A percentile compares a stretch with the other conserved stretches of the same genome.
phyloP scores from a whole-genome alignment of 805 yeast genomes.

The Candida nonsorbophila region DNA sequence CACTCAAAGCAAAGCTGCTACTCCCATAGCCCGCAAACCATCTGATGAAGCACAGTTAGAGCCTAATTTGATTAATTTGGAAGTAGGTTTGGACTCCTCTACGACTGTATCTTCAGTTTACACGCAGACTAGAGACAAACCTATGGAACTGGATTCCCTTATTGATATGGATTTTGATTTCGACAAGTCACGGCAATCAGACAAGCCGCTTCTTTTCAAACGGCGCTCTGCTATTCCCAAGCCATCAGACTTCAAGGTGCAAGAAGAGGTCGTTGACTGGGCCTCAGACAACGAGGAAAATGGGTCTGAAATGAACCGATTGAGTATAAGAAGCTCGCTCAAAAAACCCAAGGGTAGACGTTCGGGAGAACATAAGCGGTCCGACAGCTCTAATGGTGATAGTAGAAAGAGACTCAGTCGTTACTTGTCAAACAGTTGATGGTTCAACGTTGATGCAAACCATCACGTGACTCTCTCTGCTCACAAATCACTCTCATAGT shows the following conservation, averaged over 20 bases:
- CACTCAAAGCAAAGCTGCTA: too few species aligned
- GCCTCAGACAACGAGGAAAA: slow-evolving; percentile 41
- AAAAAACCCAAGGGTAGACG: slow-evolving; percentile 23
- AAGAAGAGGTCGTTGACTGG: slow-evolving; percentile 42
- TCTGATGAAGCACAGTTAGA: slow-evolving; percentile 7
- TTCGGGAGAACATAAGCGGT: slow-evolving; percentile 24
- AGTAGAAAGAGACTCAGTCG: neutral
- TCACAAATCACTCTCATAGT: neutral
- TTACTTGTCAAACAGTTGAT: neutral
- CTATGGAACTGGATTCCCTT: slow-evolving; percentile 11
- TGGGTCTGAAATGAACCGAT: slow-evolving; percentile 31
- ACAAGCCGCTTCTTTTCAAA: slow-evolving; percentile 26
- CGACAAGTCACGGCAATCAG: slow-evolving; percentile 7
- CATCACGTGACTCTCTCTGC: neutral
- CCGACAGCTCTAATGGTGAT: slow-evolving; percentile 15
- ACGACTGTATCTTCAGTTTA: too few species aligned
- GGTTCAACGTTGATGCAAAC: neutral
- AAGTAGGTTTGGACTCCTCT: slow-evolving; percentile 22
- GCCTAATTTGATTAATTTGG: slow-evolving; percentile 30
- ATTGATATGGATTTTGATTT: slow-evolving; percentile 23
- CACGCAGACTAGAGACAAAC: slow-evolving; percentile 1
- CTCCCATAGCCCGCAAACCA: too few species aligned
- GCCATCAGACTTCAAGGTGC: slow-evolving; percentile 26
- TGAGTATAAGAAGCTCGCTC: slow-evolving; percentile 35
- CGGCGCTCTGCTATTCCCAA: slow-evolving; percentile 20